These are phyloP conservation scores for Alternaria sp. DNA, from an alignment of 2,329 filamentous ascomycete species.

Conservation along the genomic window DNA sequence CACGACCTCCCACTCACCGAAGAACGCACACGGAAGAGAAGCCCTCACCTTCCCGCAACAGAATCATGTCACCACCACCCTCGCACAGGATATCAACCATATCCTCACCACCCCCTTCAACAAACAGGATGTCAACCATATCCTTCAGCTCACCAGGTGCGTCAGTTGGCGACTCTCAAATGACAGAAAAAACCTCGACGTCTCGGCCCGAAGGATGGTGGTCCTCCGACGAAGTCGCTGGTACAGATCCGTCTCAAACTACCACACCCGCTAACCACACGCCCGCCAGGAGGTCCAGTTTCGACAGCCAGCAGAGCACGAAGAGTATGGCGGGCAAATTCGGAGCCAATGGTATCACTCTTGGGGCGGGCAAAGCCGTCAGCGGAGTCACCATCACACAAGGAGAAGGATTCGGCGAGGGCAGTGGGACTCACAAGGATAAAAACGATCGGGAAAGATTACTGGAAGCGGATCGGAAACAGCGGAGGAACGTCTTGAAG, in stretches of 20 bases:
- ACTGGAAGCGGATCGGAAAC: constrained; percentile 6
- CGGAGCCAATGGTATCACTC: constrained; percentile 41
- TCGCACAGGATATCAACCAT: constrained; percentile 16
- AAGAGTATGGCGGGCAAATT: constrained; percentile 33
- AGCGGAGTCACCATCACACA: constrained; percentile 33
- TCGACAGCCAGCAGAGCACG: constrained; percentile 38
- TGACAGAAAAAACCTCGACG: constrained; percentile 38
- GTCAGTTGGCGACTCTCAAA: constrained; percentile 35
- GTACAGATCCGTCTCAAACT: constrained; percentile 35
- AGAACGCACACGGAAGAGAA: constrained; percentile 10
- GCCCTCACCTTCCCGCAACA: constrained; percentile 25
- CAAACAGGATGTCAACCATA: constrained; percentile 16
- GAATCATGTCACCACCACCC: constrained; percentile 32
- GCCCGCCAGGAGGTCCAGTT: constrained; percentile 20
- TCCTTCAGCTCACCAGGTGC: constrained; percentile 26
- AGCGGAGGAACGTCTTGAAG: constrained; percentile 8
- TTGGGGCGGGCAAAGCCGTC: constrained; percentile 42
- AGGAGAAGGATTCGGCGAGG: constrained; percentile 23
- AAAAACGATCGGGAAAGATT: constrained; percentile 3
- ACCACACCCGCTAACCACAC: constrained; percentile 20
- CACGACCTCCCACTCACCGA: constrained; percentile 5
- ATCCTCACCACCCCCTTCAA: background rate
- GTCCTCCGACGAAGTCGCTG: constrained; percentile 47
- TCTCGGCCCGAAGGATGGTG: constrained; percentile 49
- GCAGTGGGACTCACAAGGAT: background rate